Evolutionary conservation across 768 basidiomycete species (phyloP), one percentile per base, ranked within the genome.

Genomic region (Termitomyces sp.): DNA sequence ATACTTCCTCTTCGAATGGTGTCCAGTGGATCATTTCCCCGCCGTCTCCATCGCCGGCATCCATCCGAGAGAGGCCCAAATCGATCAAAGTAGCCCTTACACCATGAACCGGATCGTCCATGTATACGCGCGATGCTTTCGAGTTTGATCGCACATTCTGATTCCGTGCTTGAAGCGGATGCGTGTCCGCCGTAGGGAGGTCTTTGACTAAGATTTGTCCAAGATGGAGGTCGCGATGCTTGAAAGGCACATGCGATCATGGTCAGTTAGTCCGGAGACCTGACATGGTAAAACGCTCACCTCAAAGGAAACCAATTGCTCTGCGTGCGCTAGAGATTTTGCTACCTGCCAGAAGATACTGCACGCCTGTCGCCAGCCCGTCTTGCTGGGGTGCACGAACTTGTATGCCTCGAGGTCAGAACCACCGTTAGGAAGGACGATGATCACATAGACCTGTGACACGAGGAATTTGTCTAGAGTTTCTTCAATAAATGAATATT

Each of bases 161-260:
- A 52, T 71, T 66, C 45, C 75, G 44, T 7, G 67, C 56, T 60
- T 75, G 68, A 16, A 79, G 66, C 15, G 68, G 67, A 58, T 61
- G 60, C 35, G 61, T 40, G 16, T 31, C 56, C 13, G 58, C 57
- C 50, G 62, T 57, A 22, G 78, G 70, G 3, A 79, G 54, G 55
- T 78, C 76, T 64, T 86, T 85, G 45, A 98, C 84, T 7, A 99
- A 79, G 47, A 99, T 89, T 68, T 99, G 97, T 20, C 97, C 97
- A 84, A 92, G 93, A 63, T 99, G 97, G n/a, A 99, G 82, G 69
- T 99, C 97, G 31, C 97, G 93, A 70, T 99, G 97, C 96, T 99
- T 25, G 31, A 35, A 25, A 48, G 22, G 33, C 33, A 48, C 11
- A 32, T 39, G 38, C n/a, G 29, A 38, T 49, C 48, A 55, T 51